Conservation (phyloP, 1,284 basidiomycete genomes). For the Lentinus polychrous region DNA sequence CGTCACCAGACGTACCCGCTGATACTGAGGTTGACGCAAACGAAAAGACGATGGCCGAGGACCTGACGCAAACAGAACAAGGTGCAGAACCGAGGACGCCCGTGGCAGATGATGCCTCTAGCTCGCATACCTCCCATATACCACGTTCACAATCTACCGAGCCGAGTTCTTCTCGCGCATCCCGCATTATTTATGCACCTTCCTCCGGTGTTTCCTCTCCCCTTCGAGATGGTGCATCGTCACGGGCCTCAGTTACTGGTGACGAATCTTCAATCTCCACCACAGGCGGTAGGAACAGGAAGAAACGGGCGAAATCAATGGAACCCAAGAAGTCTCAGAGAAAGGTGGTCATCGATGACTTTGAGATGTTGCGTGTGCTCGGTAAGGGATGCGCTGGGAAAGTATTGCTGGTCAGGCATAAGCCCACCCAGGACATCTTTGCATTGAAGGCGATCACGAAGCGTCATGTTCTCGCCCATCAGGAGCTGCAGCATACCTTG, state of each 20-base stretch:
- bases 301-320: slow-evolving; percentile 51
- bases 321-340: slow-evolving; percentile 52
- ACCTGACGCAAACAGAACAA: slow-evolving; percentile 15
- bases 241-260: slow-evolving; percentile 40
- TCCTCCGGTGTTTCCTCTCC: slow-evolving; percentile 20
- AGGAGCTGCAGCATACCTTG: slow-evolving; percentile 91
- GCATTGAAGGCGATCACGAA: slow-evolving; percentile 97
- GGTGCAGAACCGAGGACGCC: slow-evolving; percentile 30
- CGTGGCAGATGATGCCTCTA: slow-evolving; percentile 27
- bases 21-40: neutral
- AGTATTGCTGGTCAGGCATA: slow-evolving; percentile 81
- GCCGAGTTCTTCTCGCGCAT: slow-evolving; percentile 45
- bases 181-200: slow-evolving; percentile 42
- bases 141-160: slow-evolving; percentile 74
- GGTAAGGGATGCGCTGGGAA: slow-evolving; percentile 97
- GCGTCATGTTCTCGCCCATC: slow-evolving; percentile 90
- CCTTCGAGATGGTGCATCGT: slow-evolving; percentile 41
- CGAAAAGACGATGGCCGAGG: neutral
- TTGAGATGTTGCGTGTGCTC: slow-evolving; percentile 92
- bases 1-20: slow-evolving; percentile 8
- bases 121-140: slow-evolving; percentile 33
- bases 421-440: slow-evolving; percentile 63
- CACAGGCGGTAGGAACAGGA: slow-evolving; percentile 35
- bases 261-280: slow-evolving; percentile 61
- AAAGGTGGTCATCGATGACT: slow-evolving; percentile 81